phyloP scores from a whole-genome alignment of 2,329 filamentous ascomycete species.

The Verticillium nubilum region DNA sequence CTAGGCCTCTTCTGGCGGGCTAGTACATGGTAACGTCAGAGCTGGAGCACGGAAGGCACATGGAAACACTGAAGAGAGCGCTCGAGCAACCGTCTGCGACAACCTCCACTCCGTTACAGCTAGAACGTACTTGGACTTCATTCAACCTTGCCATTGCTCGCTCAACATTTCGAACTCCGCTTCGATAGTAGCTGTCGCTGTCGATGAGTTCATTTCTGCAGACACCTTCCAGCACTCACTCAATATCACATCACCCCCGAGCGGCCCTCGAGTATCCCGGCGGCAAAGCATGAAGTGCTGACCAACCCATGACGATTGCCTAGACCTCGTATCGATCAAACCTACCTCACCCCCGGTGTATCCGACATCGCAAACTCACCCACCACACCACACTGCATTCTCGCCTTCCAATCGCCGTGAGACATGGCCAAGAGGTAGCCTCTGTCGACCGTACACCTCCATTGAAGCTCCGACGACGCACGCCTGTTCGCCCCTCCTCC shows the following conservation, averaged over 20 bases:
- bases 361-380: not conserved
- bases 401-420: not conserved
- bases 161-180: no score
- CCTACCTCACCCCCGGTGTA: not conserved
- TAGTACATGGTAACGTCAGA: not conserved
- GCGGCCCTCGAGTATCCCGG: not conserved
- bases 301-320: not conserved
- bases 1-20: not conserved
- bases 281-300: not conserved
- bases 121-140: no score
- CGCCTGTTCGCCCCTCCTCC: not conserved
- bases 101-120: no score
- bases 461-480: not conserved
- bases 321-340: not conserved
- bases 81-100: no score
- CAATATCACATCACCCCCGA: not conserved
- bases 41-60: not conserved
- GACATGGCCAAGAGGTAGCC: constrained; percentile 1
- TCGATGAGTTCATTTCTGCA: not conserved
- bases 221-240: no score
- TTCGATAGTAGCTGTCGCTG: no score
- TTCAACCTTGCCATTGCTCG: no score
- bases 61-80: no score
- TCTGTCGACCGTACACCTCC: not conserved
- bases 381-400: not conserved